Evolutionary conservation across 192 early-diverging fungal species (phyloP), one percentile per base, ranked within the genome.

Genomic region (Entomortierella beljakovae): DNA sequence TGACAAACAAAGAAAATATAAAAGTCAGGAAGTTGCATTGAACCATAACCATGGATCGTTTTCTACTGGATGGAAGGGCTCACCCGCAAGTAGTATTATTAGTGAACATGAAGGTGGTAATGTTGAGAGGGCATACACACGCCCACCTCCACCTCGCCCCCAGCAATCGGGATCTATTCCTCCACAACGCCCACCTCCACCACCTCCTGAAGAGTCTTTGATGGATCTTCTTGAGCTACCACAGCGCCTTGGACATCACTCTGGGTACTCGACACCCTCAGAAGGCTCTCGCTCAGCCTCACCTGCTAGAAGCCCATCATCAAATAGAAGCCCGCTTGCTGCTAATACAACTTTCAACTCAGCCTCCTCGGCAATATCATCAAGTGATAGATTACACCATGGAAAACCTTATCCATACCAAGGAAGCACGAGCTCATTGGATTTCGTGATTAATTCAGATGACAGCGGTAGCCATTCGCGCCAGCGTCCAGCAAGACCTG

Each of bases 151-250:
- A 28, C 53, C 65, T 28, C 43, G 9, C 25, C 61, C 67, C 29
- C 46, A 33, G 33, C 56, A 23, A 16, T 51, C 35, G 22, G 32
- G 28, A 46, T 7, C 33, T 3, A 38, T 33, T 6, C 46, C 67
- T 22, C 75, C 75, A 2, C 66, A 23, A 49, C 34, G 75, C 15
- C 75, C 75, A 32, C 61, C 66, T 2, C 75, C 75, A 0, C 75
- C 75, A 6, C 64, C 59, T 28, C 75, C 75, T 20, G 75, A 70
- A 40, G 33, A 33, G 25, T 79, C 68, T 0, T 34, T 79, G 10
- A 79, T 79, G 75, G 75, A 79, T 35, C 22, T 79, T 11, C 43
- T 79, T 10, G 75, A 79, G n/a, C 66, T 57, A 3, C 67, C 61
- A 4, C 66, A 68, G 32, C 54, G 75, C 11, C 32, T 65, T 25